Base-by-base conservation (phyloP, 805 yeast genomes). In the Nakazawaea holstii region DNA sequence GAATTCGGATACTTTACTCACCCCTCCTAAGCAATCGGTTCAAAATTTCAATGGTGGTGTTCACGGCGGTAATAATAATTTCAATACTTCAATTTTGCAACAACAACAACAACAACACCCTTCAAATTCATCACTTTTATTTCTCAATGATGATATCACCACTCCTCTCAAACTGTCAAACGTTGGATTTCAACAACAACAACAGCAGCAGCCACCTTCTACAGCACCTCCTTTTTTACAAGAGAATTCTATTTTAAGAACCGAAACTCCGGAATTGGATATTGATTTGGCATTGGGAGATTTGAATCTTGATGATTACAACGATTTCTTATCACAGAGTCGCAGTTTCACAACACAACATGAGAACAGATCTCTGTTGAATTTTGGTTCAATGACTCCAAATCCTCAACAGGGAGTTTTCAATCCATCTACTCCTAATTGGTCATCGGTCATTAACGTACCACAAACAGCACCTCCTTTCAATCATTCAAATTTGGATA, bases 221-320 rank as follows among this genome's bases (percentile, higher is more conserved):
- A 43, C 43, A n/a, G 43, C 50, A n/a, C 46, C 43, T 5, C 33
- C 35, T 24, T 14, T 31, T 6, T 11, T 27, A 14, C 39, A 13
- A 26, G 46, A 46, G 6, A 37, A 29, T 20, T 46, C 46, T 2
- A 37, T 46, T n/a, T 39, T 48, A 17, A 30, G 50, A 13, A 43
- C 50, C 2, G 47, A 43, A 33, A 48, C 50, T 24, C 50, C 50
- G 14, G 47, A 48, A 3, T 43, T 48, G 47, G 50, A 48, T 39
- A 48, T 48, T 15, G 50, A 48, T 27, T 10, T 48, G 6, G 47
- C 47, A 3, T 26, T 48, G 24, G 50, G 50, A 3, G 47, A 48
- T 33, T 43, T 48, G 33, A 48, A 48, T 30, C 35, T 48, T 27
- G 50, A 46, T 27, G 49, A 43, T 33, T 48, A 48, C 24, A 32